These are phyloP conservation scores for Laguncularia racemosa DNA, from an alignment of 345 rosid species.

Conservation along the genomic window DNA sequence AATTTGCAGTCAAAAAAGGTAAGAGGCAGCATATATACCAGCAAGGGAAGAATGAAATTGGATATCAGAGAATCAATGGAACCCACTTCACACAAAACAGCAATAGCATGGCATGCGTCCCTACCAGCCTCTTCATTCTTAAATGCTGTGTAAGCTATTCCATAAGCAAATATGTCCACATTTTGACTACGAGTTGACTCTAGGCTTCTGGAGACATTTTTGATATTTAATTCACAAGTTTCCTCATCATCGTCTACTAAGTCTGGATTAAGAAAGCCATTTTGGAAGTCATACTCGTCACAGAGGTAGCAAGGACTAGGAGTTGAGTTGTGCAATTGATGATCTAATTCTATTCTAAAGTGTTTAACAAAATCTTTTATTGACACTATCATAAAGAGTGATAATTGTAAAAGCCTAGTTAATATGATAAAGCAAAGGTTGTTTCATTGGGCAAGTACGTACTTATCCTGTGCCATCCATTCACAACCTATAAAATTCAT, in stretches of 20 bases:
- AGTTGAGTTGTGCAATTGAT: too few relatives aligned
- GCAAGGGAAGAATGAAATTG: constrained; percentile 88
- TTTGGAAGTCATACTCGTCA: constrained; percentile 42
- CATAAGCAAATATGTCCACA: constrained; percentile 45
- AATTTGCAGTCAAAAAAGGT: constrained; percentile 3
- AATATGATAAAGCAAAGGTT: too few relatives aligned
- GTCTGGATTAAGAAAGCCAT: constrained; percentile 24
- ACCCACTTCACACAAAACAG: constrained; percentile 86
- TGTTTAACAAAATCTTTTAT: too few relatives aligned
- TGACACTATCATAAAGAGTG: too few relatives aligned
- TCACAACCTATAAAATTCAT: too few relatives aligned
- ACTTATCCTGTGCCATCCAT: too few relatives aligned
- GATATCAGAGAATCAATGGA: constrained; percentile 88
- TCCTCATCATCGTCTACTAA: constrained; percentile 23
- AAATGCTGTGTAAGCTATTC: constrained; percentile 46
- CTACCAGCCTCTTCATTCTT: constrained; percentile 42
- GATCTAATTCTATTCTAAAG: too few relatives aligned
- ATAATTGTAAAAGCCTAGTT: too few relatives aligned
- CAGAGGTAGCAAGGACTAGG: too few relatives aligned
- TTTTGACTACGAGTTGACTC: constrained; percentile 13
- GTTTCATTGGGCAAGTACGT: too few relatives aligned
- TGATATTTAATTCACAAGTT: constrained; percentile 12
- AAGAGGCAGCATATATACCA: constrained; percentile 37
- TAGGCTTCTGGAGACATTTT: constrained; percentile 16
- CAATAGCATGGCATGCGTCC: constrained; percentile 92